Percentiles rank a stretch among this genome's conserved stretches.
Conservation (phyloP, 163 green algal species). For the Scenedesmus sp. region DNA sequence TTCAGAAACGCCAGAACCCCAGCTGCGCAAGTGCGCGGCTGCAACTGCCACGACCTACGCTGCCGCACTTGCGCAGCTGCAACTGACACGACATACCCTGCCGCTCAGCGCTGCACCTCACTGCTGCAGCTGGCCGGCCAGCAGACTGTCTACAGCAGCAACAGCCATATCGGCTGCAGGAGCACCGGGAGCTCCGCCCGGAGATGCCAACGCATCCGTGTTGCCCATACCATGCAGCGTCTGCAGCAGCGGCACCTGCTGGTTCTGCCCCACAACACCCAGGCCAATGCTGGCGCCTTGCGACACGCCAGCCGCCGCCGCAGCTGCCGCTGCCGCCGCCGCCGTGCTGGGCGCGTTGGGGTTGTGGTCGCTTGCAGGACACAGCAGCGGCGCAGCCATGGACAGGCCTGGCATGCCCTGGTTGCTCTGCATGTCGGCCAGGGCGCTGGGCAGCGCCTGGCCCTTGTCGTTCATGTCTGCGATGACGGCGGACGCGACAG, state of each 20-base stretch:
- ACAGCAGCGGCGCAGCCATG: constrained; percentile 53
- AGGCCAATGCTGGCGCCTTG: constrained; percentile 54
- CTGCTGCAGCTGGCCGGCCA: constrained; percentile 41
- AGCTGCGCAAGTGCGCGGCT: too few relatives aligned
- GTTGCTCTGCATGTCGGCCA: constrained; percentile 44
- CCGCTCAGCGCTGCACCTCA: background rate
- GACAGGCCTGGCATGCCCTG: constrained; percentile 47
- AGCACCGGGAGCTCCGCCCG: background rate
- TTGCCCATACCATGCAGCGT: constrained; percentile 41
- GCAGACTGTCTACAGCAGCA: constrained; percentile 40
- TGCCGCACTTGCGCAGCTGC: background rate
- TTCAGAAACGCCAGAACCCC: background rate
- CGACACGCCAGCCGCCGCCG: constrained; percentile 46
- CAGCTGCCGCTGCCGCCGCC: constrained; percentile 43
- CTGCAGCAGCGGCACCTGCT: constrained; percentile 52
- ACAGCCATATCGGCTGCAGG: constrained; percentile 13
- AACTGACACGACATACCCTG: background rate
- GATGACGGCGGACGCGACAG: constrained; percentile 62
- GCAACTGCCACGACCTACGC: background rate
- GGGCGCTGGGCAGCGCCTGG: constrained; percentile 1
- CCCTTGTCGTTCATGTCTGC: constrained; percentile 56
- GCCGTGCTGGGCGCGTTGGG: constrained; percentile 49
- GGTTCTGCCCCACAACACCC: constrained; percentile 19
- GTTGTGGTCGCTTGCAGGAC: constrained; percentile 51
- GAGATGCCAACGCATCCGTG: background rate